phyloP scores from a whole-genome alignment of 2,329 filamentous ascomycete genomes.

The Aspergillus novofumigatus region DNA sequence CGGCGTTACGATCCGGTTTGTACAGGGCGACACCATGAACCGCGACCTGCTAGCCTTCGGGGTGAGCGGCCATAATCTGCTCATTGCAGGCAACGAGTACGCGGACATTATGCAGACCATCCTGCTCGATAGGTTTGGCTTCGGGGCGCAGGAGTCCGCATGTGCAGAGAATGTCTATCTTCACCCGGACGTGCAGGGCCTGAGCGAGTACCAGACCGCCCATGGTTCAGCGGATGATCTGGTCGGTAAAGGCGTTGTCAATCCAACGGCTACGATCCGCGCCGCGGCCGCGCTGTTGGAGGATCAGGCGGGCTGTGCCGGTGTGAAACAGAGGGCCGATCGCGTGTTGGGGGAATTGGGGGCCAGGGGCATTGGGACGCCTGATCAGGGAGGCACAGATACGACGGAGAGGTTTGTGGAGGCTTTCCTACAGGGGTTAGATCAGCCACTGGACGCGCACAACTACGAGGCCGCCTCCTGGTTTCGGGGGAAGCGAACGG shows the following conservation, averaged over 20 bases:
- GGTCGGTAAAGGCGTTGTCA: not conserved
- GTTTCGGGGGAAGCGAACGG: not conserved
- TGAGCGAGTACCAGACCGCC: slow-evolving; percentile 5
- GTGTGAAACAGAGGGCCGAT: not conserved
- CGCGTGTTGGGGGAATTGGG: not conserved
- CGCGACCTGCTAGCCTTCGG: slow-evolving; percentile 2
- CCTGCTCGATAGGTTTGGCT: slow-evolving; percentile 1
- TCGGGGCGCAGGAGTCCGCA: not conserved
- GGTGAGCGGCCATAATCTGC: not conserved
- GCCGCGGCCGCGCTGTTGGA: not conserved
- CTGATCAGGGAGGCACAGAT: not conserved
- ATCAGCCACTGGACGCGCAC: not conserved
- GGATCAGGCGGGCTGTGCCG: not conserved
- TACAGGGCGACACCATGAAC: slow-evolving; percentile 4
- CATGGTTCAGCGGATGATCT: slow-evolving; percentile 4
- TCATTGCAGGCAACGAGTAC: slow-evolving; percentile 4
- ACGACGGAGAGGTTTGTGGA: not conserved
- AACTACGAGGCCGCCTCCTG: too few relatives aligned
- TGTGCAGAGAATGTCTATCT: slow-evolving; percentile 5
- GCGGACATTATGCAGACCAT: slow-evolving; percentile 4
- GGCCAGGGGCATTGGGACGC: not conserved
- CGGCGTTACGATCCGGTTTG: not conserved
- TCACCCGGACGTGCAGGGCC: not conserved
- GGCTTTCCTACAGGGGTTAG: not conserved
- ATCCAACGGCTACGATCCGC: slow-evolving; percentile 1